These are phyloP conservation scores for Nymphaea thermarum DNA, from an alignment of 164 flowering plant species.

Conservation along the genomic window DNA sequence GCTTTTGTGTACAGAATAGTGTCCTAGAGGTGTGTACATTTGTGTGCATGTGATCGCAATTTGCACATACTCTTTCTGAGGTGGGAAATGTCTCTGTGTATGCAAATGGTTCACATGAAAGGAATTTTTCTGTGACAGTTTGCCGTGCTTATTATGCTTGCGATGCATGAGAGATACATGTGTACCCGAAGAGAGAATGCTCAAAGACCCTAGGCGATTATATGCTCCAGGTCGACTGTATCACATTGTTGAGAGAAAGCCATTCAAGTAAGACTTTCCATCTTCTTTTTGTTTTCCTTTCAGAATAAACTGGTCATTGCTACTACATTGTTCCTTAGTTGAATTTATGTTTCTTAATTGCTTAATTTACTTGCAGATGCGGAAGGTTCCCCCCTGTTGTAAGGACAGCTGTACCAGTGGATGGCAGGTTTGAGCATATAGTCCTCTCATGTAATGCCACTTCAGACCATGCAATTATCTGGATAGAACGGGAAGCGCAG, in stretches of 20 bases:
- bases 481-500: constrained; percentile 61
- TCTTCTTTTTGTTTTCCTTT: neutral
- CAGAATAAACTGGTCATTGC: neutral
- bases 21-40: no score
- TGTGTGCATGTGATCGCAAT: no score
- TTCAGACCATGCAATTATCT: constrained; percentile 53
- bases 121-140: constrained; percentile 34
- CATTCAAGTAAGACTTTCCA: constrained; percentile 42
- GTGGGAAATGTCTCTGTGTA: no score
- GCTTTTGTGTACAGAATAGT: no score
- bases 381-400: constrained; percentile 54
- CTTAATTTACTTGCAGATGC: constrained; percentile 23
- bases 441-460: constrained; percentile 65
- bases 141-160: constrained; percentile 86
- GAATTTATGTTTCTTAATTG: no score
- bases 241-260: constrained; percentile 92
- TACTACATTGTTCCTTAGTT: no score
- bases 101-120: no score
- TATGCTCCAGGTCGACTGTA: constrained; percentile 98
- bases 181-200: constrained; percentile 65
- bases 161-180: constrained; percentile 92
- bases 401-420: constrained; percentile 69
- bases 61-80: no score
- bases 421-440: constrained; percentile 65
- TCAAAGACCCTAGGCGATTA: constrained; percentile 87